Evolutionary conservation across 768 basidiomycete species (phyloP), one percentile per base, ranked within the genome.

Genomic region (Termitomyces sp.): DNA sequence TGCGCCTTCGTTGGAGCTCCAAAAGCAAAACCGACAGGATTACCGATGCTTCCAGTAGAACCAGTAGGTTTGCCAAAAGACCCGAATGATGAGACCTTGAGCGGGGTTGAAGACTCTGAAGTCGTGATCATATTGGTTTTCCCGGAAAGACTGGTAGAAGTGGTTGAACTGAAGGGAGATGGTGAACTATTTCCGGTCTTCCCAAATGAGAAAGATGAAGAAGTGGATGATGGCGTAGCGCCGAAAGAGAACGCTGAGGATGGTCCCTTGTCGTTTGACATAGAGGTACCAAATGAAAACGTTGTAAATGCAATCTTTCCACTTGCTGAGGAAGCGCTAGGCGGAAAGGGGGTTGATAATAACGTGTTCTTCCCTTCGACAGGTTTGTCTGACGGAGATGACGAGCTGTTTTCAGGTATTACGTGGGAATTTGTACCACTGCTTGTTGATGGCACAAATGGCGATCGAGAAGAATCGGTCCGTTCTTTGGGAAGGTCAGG

Each of bases 21-120:
- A 63, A 83, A 87, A 9, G 76, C 77, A 61, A 87, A 87, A 6
- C 85, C 85, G 8, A 86, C 82, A 8, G 85, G 81, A 64, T 84
- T 86, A 1, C 86, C 84, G 20, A 86, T 76, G 62, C 76, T 82
- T 54, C 83, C 83, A 14, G 62, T 53, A 49, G 60, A 68, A 53
- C 64, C 70, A 60, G 58, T 68, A 62, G 68, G 61, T 46, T 70
- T 73, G 26, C 69, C 69, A 48, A 74, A 73, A 4, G 66, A 65
- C n/a, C 68, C 69, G 50, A 75, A 74, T 1, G 64, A 45, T 48
- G 68, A 65, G 36, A 60, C 43, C 26, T 61, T 54, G 13, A 54
- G 40, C 6, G 58, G 22, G 18, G 54, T 14, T 42, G 60, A 52
- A 18, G 57, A 40, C 22, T 57, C 57, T 28, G 52, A 43, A 20